These are phyloP conservation scores for Prosopis cineraria DNA, from an alignment of 306 rosid species.

Conservation along the genomic window DNA sequence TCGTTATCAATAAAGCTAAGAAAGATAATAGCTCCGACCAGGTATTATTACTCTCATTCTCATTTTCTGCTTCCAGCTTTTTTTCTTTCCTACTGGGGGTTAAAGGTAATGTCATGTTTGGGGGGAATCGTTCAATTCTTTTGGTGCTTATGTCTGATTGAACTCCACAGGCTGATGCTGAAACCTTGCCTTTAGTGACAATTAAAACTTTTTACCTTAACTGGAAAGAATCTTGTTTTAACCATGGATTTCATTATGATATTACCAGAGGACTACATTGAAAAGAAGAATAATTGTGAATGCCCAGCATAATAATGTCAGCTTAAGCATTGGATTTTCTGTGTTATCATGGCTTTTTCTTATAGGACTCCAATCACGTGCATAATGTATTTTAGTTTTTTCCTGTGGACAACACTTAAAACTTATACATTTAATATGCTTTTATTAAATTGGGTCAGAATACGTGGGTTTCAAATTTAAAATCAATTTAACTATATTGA, in stretches of 20 bases:
- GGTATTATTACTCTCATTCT: constrained; percentile 17
- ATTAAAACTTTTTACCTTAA: no score
- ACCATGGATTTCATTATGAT: not conserved
- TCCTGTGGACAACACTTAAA: not conserved
- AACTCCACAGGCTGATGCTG: not conserved
- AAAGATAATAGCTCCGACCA: constrained; percentile 52
- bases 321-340: not conserved
- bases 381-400: no score
- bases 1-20: constrained; percentile 58
- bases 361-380: not conserved
- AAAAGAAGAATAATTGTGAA: not conserved
- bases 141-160: not conserved
- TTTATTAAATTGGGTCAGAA: not conserved
- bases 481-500: not conserved
- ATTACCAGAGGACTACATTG: not conserved
- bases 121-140: no score
- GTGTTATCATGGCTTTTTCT: not conserved
- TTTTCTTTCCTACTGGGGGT: no score
- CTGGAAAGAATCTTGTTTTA: no score
- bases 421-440: no score
- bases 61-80: not conserved
- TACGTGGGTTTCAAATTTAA: not conserved
- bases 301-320: not conserved
- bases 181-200: not conserved
- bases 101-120: no score